A percentile compares a stretch with the other conserved stretches of the same genome.
These are phyloP conservation scores for Diaporthe ampelina DNA, from an alignment of 2,329 filamentous ascomycete species.

Conservation along the genomic window DNA sequence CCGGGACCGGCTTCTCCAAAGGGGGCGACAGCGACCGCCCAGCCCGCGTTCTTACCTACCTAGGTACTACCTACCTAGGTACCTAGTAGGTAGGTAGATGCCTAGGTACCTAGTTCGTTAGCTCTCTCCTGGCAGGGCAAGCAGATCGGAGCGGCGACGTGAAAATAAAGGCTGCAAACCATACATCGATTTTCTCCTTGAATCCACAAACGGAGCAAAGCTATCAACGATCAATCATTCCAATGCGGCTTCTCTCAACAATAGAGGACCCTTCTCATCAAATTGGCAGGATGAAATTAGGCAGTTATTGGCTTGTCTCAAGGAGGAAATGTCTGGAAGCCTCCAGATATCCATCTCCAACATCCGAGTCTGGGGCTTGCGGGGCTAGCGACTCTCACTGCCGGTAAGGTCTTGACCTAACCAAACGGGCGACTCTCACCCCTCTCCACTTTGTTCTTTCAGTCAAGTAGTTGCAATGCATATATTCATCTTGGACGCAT, in stretches of 20 bases:
- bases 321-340: no score
- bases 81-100: no score
- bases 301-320: no score
- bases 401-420: neutral
- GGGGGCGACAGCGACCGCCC: neutral
- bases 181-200: no score
- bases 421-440: conserved; percentile 16
- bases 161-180: no score
- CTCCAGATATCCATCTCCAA: no score
- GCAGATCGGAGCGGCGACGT: neutral
- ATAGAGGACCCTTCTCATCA: no score
- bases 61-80: no score
- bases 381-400: neutral
- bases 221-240: no score
- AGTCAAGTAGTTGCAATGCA: neutral
- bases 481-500: neutral
- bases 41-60: neutral
- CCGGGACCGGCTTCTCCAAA: neutral
- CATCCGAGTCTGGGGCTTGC: neutral
- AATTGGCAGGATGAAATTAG: neutral
- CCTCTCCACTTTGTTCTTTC: conserved; percentile 8
- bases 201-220: no score
- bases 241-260: no score
- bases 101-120: neutral
- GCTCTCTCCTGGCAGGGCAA: neutral